Base-by-base conservation (phyloP, 257 asterid genomes). In the Penstemon davidsonii region DNA sequence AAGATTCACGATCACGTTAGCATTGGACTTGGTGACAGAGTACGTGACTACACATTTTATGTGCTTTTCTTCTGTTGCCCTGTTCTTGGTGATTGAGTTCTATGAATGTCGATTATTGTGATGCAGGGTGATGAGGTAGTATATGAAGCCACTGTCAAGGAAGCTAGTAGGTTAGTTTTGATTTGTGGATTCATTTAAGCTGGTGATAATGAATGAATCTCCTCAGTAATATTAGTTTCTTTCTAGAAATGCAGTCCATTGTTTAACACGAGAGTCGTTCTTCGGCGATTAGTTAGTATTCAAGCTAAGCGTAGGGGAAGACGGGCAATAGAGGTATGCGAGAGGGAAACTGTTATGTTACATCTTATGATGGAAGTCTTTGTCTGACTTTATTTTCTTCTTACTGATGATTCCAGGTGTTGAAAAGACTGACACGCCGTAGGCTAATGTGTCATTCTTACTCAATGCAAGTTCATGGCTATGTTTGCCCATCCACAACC, bases 401-500 rank as follows among this genome's bases (percentile, higher is more conserved):
- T 73, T 53, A 8, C 68, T 55, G 53, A 19, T 55, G 69, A 38
- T 73, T 71, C 6, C 69, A 92, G 98, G 97, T 92, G 36, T 75
- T 92, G 78, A 92, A 88, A 86, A 90, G 87, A 80, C 79, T 92
- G 49, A 83, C 84, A 44, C 87, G 77, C 39, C 86, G 88, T 41
- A 85, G 85, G 73, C 72, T 89, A 58, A 71, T 92, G 92, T 90
- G 84, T 77, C 98, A 84, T 81, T 88, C 96, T 57, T 92, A 92
- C 79, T 85, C 96, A 0, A 85, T 93, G 96, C 95, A 88, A 82
- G 97, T 93, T 60, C 89, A 88, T 84, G 98, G 98, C 74, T 93
- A 82, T 81, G 87, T 88, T 60, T 85, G 88, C 79, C 78, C 95
- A 62, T 79, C 95, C 72, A 80, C 92, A 49, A 76, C 81, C 11